Percentiles rank a stretch among this genome's conserved stretches.
phyloP scores from a whole-genome alignment of 1,284 basidiomycete species.

The Cryptococcus depauperatus region DNA sequence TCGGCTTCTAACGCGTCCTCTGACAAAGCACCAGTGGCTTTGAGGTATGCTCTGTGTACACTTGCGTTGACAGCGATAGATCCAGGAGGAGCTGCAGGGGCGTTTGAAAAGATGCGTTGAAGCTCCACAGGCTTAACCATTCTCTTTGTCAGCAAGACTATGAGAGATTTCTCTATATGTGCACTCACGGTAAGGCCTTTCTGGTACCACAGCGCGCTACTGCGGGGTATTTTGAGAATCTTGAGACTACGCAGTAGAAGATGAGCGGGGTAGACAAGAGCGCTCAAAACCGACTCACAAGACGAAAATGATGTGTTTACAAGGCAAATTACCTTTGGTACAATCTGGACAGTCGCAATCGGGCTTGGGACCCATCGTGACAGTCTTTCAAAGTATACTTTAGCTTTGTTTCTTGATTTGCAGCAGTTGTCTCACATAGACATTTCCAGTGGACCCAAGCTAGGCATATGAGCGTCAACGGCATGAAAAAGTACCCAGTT shows the following conservation, averaged over 20 bases:
- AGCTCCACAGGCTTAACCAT: conserved; percentile 21
- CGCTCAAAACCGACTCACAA: conserved; percentile 20
- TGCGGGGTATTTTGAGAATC: conserved; percentile 26
- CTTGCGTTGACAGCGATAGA: conserved; percentile 13
- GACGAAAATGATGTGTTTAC: conserved; percentile 40
- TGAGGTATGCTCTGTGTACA: conserved; percentile 18
- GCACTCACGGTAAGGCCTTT: conserved; percentile 25
- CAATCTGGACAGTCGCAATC: conserved; percentile 35
- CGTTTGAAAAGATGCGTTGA: conserved; percentile 14
- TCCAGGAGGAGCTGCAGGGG: conserved; percentile 17
- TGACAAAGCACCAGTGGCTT: conserved; percentile 18
- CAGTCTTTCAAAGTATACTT: no score
- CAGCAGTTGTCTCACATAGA: conserved; percentile 22
- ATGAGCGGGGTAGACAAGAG: neutral
- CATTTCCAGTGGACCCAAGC: conserved; percentile 36
- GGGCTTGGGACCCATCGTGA: conserved; percentile 18
- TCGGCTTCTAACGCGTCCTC: conserved; percentile 4
- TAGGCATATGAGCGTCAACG: neutral
- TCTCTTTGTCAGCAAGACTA: neutral
- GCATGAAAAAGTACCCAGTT: neutral
- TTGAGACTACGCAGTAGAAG: conserved; percentile 22
- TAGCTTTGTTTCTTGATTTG: no score
- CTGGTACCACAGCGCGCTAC: conserved; percentile 27
- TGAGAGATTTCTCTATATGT: neutral
- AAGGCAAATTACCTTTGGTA: conserved; percentile 29